Base-by-base conservation (phyloP, 1,284 basidiomycete genomes). In the Moesziomyces parantarcticus region DNA sequence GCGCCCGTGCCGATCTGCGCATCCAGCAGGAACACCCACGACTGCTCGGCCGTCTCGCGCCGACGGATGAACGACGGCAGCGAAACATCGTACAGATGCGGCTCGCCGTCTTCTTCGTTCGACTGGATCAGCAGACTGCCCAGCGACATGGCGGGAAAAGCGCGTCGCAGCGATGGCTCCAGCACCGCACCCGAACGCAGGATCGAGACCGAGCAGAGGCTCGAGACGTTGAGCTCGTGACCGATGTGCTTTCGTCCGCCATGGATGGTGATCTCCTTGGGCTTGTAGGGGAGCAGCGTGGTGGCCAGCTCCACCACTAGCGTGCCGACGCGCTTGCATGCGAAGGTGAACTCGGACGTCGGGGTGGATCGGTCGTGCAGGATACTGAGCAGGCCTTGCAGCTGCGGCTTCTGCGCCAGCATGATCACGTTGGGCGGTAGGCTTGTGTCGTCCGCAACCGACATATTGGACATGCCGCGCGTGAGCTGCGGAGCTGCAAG, bases 1-100 rank as follows among this genome's bases (percentile, higher is more conserved):
- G 96, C 95, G 3, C 91, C 96, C 0, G 95, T 98, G 5, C 93
- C 94, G 84, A 98, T 94, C 89, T 96, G 95, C 4, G 92, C 92
- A 82, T 98, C 96, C 32, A 97, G 87, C n/a, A 99, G 85, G 82
- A 97, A 90, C 1, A 96, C 94, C 86, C 90, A 93, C 3, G 92
- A 87, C 44, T 91, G 86, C 60, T 86, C 83, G 1, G 94, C 80
- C 7, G 55, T 62, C 23, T 62, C 50, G 8, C 79, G 58, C 18
- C 61, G 50, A n/a, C 69, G 56, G 8, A 83, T 63, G 55, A 80
- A 83, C 1, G 86, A 41, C 0, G 96, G 96, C 16, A 98, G 88
- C 85, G 89, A 89, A 50, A 89, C 88, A 76, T 94, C 91, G 61
- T 97, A 88, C 32, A 98, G 87, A 7, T 97, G 85, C 0, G 95